Evolutionary conservation across 2,329 filamentous ascomycete genomes (phyloP), one percentile per base, ranked within the genome.

Genomic region (Cordyceps fumosorosea): DNA sequence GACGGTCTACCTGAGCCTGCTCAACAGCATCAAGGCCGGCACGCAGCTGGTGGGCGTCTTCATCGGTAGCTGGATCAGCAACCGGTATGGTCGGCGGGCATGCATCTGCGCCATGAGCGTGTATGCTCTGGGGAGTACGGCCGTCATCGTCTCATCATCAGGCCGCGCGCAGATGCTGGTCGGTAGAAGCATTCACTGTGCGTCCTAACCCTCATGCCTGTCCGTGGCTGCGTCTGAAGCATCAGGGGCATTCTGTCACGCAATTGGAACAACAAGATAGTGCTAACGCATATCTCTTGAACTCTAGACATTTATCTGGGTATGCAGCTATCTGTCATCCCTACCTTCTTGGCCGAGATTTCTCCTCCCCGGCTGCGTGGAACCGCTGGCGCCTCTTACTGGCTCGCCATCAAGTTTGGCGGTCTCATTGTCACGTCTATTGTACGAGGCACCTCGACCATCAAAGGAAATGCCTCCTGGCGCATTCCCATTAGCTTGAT

Each of bases 261-360:
- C 48, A 52, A 52, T 32, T 34, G 5, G 20, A 52, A 10, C 26
- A 29, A 1, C 1, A 52, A 29, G 14, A 22, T 40, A 5, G 0
- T 12, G 20, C 26, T 32, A 40, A 54, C 51, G 3, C 3, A 24
- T 16, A 5, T 24, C 11, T n/a, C n/a, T 20, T 22, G 10, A 53
- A 53, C 11, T 40, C 5, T 42, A 55, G 34, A 76, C 56, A 56
- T 73, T 16, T 76, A 76, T 60, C 67, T 75, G 22, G 75, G 74
- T 11, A 75, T 76, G 70, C 74, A 76, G 63, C 66, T 76, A 3
- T 68, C 73, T 0, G 67, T 71, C 2, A 71, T 75, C 2, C 75
- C 74, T 1, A 65, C 72, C 1, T 69, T 68, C 48, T 70, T 73
- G 56, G 69, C 71, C 6, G 72, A 75, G 60, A 68, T 73, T 26